A percentile compares a stretch with the other conserved stretches of the same genome.
Conservation (phyloP, 441 rosid species). For the Biscutella laevigata region DNA sequence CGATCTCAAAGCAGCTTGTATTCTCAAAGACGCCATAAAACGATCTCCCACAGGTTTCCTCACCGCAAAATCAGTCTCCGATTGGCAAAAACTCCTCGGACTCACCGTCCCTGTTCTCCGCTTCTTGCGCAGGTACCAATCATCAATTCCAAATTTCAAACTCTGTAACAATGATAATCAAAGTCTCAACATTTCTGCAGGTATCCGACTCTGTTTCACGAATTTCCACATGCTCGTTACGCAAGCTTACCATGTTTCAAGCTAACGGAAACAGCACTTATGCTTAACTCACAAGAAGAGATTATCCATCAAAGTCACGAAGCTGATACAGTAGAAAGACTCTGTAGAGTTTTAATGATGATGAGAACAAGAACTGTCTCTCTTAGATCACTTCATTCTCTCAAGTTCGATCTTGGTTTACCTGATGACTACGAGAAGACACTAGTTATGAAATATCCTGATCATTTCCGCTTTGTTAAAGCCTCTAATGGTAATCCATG, state of each 20-base stretch:
- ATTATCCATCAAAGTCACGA: constrained; percentile 54
- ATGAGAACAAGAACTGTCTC: constrained; percentile 57
- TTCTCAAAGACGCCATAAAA: constrained; percentile 82
- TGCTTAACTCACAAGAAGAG: constrained; percentile 75
- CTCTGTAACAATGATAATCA: not conserved
- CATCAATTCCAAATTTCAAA: not conserved
- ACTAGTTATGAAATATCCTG: constrained; percentile 52
- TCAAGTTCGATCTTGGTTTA: constrained; percentile 87
- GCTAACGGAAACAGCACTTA: constrained; percentile 68
- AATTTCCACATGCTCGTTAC: constrained; percentile 75
- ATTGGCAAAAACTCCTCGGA: constrained; percentile 90
- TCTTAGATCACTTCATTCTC: constrained; percentile 57
- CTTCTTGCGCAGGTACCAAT: constrained; percentile 77
- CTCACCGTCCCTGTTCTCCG: constrained; percentile 93
- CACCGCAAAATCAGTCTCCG: constrained; percentile 76
- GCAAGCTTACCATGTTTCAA: constrained; percentile 78
- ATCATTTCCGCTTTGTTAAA: constrained; percentile 53
- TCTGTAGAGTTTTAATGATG: constrained; percentile 82
- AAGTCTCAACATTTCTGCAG: constrained; percentile 29
- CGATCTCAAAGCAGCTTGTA: constrained; percentile 85
- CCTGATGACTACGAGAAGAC: constrained; percentile 64
- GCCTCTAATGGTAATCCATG: constrained; percentile 44
- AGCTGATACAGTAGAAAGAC: constrained; percentile 67
- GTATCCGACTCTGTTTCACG: constrained; percentile 88
- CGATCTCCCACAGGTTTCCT: constrained; percentile 82